These are phyloP conservation scores for Fusarium illudens DNA, from an alignment of 2,329 filamentous ascomycete species.

Conservation along the genomic window DNA sequence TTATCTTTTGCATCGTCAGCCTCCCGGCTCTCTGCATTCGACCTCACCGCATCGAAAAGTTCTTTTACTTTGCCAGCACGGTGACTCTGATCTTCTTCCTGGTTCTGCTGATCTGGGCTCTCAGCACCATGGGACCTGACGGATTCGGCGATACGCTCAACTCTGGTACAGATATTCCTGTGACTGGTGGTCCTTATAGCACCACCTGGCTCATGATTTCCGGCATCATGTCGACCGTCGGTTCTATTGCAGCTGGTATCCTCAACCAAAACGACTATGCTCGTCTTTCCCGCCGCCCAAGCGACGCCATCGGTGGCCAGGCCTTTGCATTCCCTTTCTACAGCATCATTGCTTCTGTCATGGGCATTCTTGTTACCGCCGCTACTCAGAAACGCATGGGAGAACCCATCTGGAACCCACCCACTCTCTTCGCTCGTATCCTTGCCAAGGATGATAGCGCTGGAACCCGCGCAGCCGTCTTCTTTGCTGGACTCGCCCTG, in stretches of 20 bases:
- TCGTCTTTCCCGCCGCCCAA: conserved; percentile 45
- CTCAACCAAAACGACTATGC: conserved; percentile 52
- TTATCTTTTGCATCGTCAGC: conserved; percentile 55
- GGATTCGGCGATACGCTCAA: conserved; percentile 51
- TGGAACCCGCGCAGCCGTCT: conserved; percentile 48
- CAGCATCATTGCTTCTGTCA: conserved; percentile 47
- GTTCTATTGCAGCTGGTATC: conserved; percentile 50
- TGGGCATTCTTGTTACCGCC: conserved; percentile 53
- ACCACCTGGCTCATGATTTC: conserved; percentile 50
- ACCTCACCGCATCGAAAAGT: conserved; percentile 53
- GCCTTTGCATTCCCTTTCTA: conserved; percentile 49
- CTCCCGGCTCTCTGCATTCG: conserved; percentile 56
- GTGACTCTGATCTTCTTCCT: conserved; percentile 53
- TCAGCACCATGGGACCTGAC: conserved; percentile 52
- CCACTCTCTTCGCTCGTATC: conserved; percentile 46
- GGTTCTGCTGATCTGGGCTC: conserved; percentile 54
- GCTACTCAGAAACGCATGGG: conserved; percentile 51
- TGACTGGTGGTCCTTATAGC: conserved; percentile 43
- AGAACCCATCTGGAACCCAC: conserved; percentile 51
- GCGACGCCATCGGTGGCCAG: conserved; percentile 49
- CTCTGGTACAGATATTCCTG: conserved; percentile 32
- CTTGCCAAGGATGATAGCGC: conserved; percentile 44
- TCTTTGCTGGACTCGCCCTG: conserved; percentile 51
- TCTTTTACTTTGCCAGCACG: conserved; percentile 53
- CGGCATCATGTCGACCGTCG: conserved; percentile 49